A percentile compares a stretch with the other conserved stretches of the same genome.
Evolutionary conservation across 345 rosid species (phyloP).

Genomic region (Lepidium africanum): DNA sequence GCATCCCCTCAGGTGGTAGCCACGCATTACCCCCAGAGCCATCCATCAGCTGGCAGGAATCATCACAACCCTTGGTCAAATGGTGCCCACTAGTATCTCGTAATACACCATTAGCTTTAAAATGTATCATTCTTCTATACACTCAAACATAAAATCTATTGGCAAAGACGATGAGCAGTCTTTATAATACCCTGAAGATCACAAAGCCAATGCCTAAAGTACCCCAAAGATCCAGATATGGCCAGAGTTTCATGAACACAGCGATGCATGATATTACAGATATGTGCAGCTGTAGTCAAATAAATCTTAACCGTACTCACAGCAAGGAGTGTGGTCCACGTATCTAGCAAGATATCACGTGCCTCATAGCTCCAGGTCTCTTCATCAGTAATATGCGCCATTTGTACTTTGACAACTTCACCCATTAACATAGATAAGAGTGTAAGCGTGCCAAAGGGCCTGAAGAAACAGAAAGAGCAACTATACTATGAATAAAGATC

Average conservation of each 20-base stretch:
- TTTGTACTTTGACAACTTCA: constrained; percentile 76
- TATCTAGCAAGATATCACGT: constrained; percentile 91
- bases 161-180: not conserved
- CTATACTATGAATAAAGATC: not conserved
- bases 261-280: constrained; percentile 1
- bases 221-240: constrained; percentile 5
- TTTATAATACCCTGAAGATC: not conserved
- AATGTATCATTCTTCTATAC: constrained; percentile 6
- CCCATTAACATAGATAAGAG: constrained; percentile 80
- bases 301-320: constrained; percentile 36
- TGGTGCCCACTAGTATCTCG: constrained; percentile 10
- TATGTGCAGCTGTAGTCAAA: constrained; percentile 3
- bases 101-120: not conserved
- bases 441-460: constrained; percentile 84
- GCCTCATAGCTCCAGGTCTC: constrained; percentile 98
- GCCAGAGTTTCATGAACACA: constrained; percentile 17
- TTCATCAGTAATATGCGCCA: constrained; percentile 51
- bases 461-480: constrained; percentile 34
- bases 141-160: constrained; percentile 9
- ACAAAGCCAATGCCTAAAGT: not conserved
- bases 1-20: constrained; percentile 84
- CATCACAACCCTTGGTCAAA: constrained; percentile 23
- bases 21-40: constrained; percentile 42
- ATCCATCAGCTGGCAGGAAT: constrained; percentile 54
- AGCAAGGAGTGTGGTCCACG: constrained; percentile 81